These are phyloP conservation scores for Colletotrichum kahawae DNA, from an alignment of 2,329 filamentous ascomycete species.

Conservation along the genomic window DNA sequence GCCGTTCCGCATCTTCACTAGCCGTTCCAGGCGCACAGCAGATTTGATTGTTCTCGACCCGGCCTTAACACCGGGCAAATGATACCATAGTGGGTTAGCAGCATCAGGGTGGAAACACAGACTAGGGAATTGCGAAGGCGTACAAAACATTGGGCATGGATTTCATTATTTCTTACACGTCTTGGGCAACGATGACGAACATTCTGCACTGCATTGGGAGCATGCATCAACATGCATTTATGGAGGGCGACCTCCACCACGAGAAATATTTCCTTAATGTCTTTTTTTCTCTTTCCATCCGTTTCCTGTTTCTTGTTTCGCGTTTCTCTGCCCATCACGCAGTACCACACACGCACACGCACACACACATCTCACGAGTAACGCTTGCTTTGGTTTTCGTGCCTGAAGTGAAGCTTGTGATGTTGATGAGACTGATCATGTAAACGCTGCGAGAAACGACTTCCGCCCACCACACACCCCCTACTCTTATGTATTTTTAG, in stretches of 20 bases:
- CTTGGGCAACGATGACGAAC: slow-evolving; percentile 11
- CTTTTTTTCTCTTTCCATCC: not conserved
- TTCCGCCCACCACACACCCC: not conserved
- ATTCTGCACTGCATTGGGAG: slow-evolving; percentile 12
- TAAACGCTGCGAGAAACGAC: not conserved
- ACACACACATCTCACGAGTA: slow-evolving; percentile 4
- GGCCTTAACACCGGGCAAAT: slow-evolving; percentile 16
- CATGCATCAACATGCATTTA: not conserved
- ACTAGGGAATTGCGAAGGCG: slow-evolving; percentile 4
- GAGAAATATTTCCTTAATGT: slow-evolving; percentile 1
- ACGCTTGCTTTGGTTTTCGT: not conserved
- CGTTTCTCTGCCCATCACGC: not conserved
- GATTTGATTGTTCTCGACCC: slow-evolving; percentile 12
- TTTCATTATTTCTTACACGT: not conserved
- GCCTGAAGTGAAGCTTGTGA: not conserved
- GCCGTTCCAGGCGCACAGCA: not conserved
- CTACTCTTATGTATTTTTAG: not conserved
- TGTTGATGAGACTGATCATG: not conserved
- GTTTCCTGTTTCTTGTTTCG: not conserved
- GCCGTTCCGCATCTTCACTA: not conserved
- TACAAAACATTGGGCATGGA: slow-evolving; percentile 17
- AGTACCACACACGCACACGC: not conserved
- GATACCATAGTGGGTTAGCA: slow-evolving; percentile 18
- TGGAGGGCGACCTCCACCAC: not conserved
- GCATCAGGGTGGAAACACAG: not conserved